Base-by-base conservation (phyloP, 495 filamentous ascomycete genomes). In the Jackrogersella minutella region DNA sequence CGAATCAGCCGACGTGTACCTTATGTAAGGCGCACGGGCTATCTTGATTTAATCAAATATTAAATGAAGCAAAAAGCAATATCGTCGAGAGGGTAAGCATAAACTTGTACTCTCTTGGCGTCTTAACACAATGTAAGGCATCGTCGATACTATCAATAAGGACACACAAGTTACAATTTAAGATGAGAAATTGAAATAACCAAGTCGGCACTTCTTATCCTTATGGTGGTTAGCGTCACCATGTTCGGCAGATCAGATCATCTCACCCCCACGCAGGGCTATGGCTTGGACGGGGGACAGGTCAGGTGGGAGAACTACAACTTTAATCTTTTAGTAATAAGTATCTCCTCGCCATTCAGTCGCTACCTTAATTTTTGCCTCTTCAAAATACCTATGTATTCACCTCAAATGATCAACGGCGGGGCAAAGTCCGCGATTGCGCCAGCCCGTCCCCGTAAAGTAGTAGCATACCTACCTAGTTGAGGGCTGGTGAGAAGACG, bases 241-340 rank as follows among this genome's bases (percentile, higher is more conserved):
- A 36, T 36, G 14, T 4, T 26, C 47, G 46, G 58, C 47, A 52
- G 21, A 46, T 46, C 3, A n/a, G 34, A 10, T 51, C 14, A 24
- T 11, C n/a, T 28, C 26, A 31, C 58, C 58, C 58, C 58, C 58
- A 44, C 58, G 37, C 37, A 26, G 44, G 46, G 16, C 34, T 44
- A 41, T 31, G 43, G 10, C 58, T 62, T 53, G 3, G n/a, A n/a
- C n/a, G n/a, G 58, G 58, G 36, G 49, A 13, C 28, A 33, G 58
- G 46, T 53, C 36, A 43, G 37, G 53, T 44, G 40, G 19, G 8
- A 14, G 37, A 14, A 11, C 17, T 13, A 46, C 39, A 37, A 43
- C 49, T 28, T 46, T 17, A 54, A 54, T 62, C 14, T 16, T 28
- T 62, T 62, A 62, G 26, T 47, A 62, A 62, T 62, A 54, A 54